Evolutionary conservation across 305 asterid species (phyloP), one percentile per base, ranked within the genome.

Genomic region (Solanum hybrid): DNA sequence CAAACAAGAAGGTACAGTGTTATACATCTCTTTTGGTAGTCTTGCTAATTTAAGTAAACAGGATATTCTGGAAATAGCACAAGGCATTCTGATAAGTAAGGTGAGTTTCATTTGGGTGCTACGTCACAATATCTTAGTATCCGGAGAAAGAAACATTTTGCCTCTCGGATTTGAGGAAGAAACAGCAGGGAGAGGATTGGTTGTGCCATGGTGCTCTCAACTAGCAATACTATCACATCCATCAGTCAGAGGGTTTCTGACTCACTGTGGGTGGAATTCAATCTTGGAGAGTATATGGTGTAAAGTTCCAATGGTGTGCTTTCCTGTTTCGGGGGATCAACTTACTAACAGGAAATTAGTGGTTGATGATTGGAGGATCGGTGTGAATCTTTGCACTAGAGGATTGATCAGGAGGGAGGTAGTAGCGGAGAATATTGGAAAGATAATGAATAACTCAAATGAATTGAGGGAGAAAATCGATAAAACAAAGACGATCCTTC

Each of bases 181-280:
- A 29, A 78, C 90, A 3, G 90, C 81, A 38, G 92, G 79, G 0
- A 92, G 88, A 16, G 98, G 95, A 31, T 6, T 95, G 60, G 56
- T 93, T 29, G 94, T 95, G 38, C 91, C 95, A 1, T 95, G 98
- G 96, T 95, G 98, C 87, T 86, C 36, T 38, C 98, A 94, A 80
- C 90, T 71, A 75, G 88, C 73, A 87, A 93, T 94, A 76, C 85
- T 95, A 71, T 11, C 85, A 75, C 91, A 92, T 86, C 92, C 91
- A 11, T 94, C 93, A 2, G 84, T 93, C 14, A 94, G 98, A 22
- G 98, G 95, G 3, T 93, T 93, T 86, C 73, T 94, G 86, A 95
- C 94, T 2, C 98, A 94, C n/a, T 93, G 98, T 17, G 96, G 98
- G 1, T 95, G 98, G 98, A 94, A 95, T 87, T 94, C 90, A 46